These are phyloP conservation scores for Babesia microti DNA, from an alignment of 169 alveolate genomes.

Conservation along the genomic window DNA sequence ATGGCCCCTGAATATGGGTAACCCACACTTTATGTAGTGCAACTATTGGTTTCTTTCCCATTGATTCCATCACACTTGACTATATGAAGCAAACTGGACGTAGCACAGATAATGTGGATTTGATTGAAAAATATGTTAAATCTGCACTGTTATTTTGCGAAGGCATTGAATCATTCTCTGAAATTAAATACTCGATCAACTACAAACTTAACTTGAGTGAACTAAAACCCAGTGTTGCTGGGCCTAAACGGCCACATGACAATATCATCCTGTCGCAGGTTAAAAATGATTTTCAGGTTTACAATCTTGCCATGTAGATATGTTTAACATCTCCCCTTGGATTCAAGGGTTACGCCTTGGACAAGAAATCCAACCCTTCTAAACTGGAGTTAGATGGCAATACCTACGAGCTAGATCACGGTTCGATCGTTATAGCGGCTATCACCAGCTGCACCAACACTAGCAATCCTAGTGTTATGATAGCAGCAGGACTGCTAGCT, in stretches of 20 bases:
- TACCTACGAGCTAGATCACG: slow-evolving; percentile 71
- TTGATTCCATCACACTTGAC: slow-evolving; percentile 81
- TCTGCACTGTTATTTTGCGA: slow-evolving; percentile 35
- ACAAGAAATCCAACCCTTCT: slow-evolving; percentile 2
- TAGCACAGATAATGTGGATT: slow-evolving; percentile 61
- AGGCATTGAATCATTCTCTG: slow-evolving; percentile 24
- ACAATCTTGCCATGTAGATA: too few species aligned
- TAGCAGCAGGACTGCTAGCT: slow-evolving; percentile 92
- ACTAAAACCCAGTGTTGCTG: slow-evolving; percentile 85
- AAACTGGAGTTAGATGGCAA: slow-evolving; percentile 32
- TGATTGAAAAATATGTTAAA: slow-evolving; percentile 69
- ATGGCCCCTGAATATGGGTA: slow-evolving; percentile 98
- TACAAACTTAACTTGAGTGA: slow-evolving; percentile 77
- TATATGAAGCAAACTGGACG: slow-evolving; percentile 83
- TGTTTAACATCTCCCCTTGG: slow-evolving; percentile 60
- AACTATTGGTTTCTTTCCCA: slow-evolving; percentile 90
- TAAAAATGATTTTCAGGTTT: slow-evolving; percentile 75
- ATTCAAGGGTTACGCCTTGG: slow-evolving; percentile 75
- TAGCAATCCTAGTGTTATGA: slow-evolving; percentile 90
- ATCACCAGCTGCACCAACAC: slow-evolving; percentile 95
- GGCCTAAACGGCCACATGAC: slow-evolving; percentile 96
- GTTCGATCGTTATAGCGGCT: slow-evolving; percentile 88
- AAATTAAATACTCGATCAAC: slow-evolving; percentile 54
- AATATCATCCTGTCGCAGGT: slow-evolving; percentile 73
- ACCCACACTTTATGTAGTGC: too few species aligned